Percentiles rank a stretch among this genome's conserved stretches.
Evolutionary conservation across 495 filamentous ascomycete genomes (phyloP).

Genomic region (Cercophora samala): DNA sequence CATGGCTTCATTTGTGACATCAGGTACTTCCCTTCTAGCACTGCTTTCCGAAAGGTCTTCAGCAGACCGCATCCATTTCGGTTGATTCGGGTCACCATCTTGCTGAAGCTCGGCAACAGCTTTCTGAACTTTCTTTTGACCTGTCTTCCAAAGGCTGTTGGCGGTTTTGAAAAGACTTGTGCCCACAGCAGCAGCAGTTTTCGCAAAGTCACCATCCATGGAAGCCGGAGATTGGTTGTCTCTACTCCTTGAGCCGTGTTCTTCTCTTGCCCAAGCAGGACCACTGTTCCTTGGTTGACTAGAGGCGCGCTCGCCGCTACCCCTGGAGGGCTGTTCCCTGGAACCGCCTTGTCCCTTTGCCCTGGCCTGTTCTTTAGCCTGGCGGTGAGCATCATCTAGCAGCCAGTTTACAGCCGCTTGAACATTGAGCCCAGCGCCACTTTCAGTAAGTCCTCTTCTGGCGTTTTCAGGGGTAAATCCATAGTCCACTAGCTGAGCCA

Average conservation of each 20-base stretch:
- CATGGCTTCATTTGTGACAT: slow-evolving; percentile 82
- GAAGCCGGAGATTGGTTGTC: slow-evolving; percentile 56
- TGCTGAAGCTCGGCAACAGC: slow-evolving; percentile 86
- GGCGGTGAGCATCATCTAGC: slow-evolving; percentile 81
- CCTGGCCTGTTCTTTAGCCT: slow-evolving; percentile 55
- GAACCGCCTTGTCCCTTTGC: slow-evolving; percentile 31
- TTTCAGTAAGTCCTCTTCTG: slow-evolving; percentile 70
- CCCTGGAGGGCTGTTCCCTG: slow-evolving; percentile 22
- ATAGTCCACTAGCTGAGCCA: slow-evolving; percentile 93
- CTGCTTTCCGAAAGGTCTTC: slow-evolving; percentile 35
- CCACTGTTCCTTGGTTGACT: slow-evolving; percentile 35
- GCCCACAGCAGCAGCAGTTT: slow-evolving; percentile 77
- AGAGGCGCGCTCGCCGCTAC: slow-evolving; percentile 28
- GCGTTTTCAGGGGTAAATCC: slow-evolving; percentile 84
- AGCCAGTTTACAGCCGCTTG: slow-evolving; percentile 88
- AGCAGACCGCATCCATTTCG: slow-evolving; percentile 89
- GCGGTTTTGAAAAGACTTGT: slow-evolving; percentile 88
- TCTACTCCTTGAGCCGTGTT: slow-evolving; percentile 45
- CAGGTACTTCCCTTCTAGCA: slow-evolving; percentile 22
- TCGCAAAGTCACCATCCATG: slow-evolving; percentile 71
- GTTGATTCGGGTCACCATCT: slow-evolving; percentile 72
- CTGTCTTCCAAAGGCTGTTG: slow-evolving; percentile 87
- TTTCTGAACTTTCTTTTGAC: slow-evolving; percentile 91
- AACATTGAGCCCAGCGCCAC: slow-evolving; percentile 72
- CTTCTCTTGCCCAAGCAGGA: slow-evolving; percentile 40